Percentiles rank a stretch among this genome's conserved stretches.
Evolutionary conservation across 139 green algal species (phyloP).

Genomic region (Chlorella sp.): DNA sequence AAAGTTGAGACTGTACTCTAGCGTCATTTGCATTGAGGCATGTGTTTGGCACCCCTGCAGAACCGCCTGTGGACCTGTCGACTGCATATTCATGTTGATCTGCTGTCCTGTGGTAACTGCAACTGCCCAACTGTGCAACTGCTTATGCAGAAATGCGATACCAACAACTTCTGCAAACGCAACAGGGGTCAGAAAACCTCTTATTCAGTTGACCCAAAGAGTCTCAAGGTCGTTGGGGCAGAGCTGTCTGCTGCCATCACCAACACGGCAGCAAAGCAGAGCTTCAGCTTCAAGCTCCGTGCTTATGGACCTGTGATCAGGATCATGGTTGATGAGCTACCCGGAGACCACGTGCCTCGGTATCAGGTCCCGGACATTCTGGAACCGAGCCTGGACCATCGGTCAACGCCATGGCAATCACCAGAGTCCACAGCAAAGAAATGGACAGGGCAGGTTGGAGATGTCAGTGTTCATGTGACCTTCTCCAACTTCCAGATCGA

Average conservation of each 20-base stretch:
- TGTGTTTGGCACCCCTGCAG: too few species aligned
- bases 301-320: too few species aligned
- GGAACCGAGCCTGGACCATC: constrained; percentile 30
- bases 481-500: constrained; percentile 58
- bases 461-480: constrained; percentile 39
- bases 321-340: constrained; percentile 62
- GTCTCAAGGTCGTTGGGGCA: constrained; percentile 37
- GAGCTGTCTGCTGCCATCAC: constrained; percentile 46
- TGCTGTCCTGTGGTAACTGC: too few species aligned
- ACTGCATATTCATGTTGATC: too few species aligned
- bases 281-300: constrained; percentile 45
- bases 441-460: too few species aligned
- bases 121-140: too few species aligned
- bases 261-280: constrained; percentile 32
- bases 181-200: constrained; percentile 51
- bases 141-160: constrained; percentile 83
- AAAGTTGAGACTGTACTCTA: too few species aligned
- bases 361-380: constrained; percentile 78
- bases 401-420: constrained; percentile 4
- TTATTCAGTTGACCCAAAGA: constrained; percentile 51
- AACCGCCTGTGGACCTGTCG: too few species aligned
- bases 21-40: too few species aligned
- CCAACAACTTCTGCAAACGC: constrained; percentile 78
- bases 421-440: too few species aligned
- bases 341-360: constrained; percentile 28